phyloP scores from a whole-genome alignment of 1,284 basidiomycete genomes.

The Kwoniella shivajii region DNA sequence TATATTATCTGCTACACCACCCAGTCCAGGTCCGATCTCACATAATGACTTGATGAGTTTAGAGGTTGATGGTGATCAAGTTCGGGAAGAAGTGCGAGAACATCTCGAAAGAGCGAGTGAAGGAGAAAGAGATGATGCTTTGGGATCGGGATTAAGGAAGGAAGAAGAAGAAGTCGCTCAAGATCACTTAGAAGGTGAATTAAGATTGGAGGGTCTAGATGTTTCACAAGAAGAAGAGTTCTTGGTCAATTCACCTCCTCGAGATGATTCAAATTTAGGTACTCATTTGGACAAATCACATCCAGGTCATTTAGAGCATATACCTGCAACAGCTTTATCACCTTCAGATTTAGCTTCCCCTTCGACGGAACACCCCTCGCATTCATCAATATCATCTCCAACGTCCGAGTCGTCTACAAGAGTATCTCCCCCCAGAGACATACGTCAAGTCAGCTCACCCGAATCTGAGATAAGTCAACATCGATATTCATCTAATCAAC shows the following conservation, averaged over 20 bases:
- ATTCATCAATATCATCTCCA: no score
- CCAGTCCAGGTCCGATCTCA: slow-evolving; percentile 12
- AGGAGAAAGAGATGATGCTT: slow-evolving; percentile 14
- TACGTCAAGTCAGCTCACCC: background rate
- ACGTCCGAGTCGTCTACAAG: no score
- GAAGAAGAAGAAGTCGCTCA: slow-evolving; percentile 19
- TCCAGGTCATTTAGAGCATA: slow-evolving; percentile 38
- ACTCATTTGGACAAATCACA: slow-evolving; percentile 37
- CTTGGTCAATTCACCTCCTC: background rate
- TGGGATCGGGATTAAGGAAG: slow-evolving; percentile 13
- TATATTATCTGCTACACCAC: slow-evolving; percentile 49
- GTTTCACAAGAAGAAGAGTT: background rate
- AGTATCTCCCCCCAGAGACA: no score
- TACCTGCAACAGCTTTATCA: slow-evolving; percentile 33
- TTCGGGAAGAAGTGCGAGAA: slow-evolving; percentile 23
- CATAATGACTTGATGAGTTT: slow-evolving; percentile 13
- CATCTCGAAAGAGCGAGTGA: slow-evolving; percentile 20
- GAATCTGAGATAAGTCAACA: slow-evolving; percentile 1
- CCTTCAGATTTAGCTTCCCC: slow-evolving; percentile 29
- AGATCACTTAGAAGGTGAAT: slow-evolving; percentile 13
- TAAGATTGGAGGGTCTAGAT: slow-evolving; percentile 6
- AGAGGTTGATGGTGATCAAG: slow-evolving; percentile 18
- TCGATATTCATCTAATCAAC: background rate
- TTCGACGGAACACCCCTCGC: no score
- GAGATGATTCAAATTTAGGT: slow-evolving; percentile 17